phyloP scores from a whole-genome alignment of 2,329 filamentous ascomycete genomes.

The Trichoderma arundinaceum region DNA sequence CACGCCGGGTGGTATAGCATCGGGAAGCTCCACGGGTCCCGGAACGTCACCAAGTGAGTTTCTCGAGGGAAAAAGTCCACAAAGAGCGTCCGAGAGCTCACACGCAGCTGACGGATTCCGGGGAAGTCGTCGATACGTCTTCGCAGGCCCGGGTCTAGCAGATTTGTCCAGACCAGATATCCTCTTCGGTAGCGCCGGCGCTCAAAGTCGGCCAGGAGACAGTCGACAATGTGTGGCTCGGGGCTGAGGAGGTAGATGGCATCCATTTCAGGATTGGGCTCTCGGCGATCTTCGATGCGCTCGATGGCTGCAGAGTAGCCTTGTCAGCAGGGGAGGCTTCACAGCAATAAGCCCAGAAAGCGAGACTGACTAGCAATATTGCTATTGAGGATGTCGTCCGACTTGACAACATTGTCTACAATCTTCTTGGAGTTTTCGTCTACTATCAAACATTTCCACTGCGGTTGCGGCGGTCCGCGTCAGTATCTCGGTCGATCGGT shows the following conservation, averaged over 20 bases:
- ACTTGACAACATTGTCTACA: conserved; percentile 86
- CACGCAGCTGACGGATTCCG: conserved; percentile 73
- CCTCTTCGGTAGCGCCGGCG: conserved; percentile 78
- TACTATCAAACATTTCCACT: conserved; percentile 98
- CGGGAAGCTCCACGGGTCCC: conserved; percentile 95
- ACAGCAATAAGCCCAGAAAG: conserved; percentile 7
- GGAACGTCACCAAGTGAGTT: conserved; percentile 87
- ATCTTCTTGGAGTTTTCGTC: conserved; percentile 84
- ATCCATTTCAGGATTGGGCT: conserved; percentile 86
- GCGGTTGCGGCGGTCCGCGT: conserved; percentile 22
- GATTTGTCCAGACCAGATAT: conserved; percentile 83
- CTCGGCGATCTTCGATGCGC: conserved; percentile 84
- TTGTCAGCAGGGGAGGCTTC: conserved; percentile 32
- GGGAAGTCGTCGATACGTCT: conserved; percentile 76
- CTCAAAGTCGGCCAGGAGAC: conserved; percentile 90
- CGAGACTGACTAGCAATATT: conserved; percentile 84
- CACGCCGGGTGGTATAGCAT: conserved; percentile 89
- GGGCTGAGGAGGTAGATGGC: conserved; percentile 92
- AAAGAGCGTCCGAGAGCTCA: conserved; percentile 80
- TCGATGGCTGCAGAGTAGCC: conserved; percentile 76
- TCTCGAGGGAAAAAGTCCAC: conserved; percentile 91
- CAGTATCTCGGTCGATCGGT: conserved; percentile 29
- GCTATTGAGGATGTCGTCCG: conserved; percentile 96
- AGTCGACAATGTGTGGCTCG: conserved; percentile 87
- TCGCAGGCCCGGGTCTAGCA: conserved; percentile 72